Conservation (phyloP, 305 asterid species). For the Fraxinus velutina region DNA sequence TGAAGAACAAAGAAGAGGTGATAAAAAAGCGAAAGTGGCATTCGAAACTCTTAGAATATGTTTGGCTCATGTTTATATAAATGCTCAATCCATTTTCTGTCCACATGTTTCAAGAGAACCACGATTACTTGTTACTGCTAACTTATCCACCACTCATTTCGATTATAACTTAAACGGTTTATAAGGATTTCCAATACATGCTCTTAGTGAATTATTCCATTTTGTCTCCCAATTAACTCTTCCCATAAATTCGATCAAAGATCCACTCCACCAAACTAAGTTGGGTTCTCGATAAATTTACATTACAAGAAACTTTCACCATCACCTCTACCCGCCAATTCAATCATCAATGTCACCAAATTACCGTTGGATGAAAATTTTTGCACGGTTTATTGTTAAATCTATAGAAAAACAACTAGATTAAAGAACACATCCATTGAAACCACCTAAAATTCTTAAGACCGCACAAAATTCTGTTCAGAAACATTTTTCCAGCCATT, state of each 20-base stretch:
- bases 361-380: background rate
- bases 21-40: slow-evolving; percentile 14
- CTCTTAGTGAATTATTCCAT: background rate
- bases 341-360: background rate
- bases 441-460: background rate
- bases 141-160: background rate
- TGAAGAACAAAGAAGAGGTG: background rate
- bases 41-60: slow-evolving; percentile 25
- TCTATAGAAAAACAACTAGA: background rate
- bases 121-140: background rate
- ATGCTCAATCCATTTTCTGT: background rate
- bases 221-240: background rate
- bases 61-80: background rate
- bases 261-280: background rate
- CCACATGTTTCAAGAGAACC: background rate
- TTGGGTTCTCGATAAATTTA: background rate
- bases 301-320: background rate
- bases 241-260: background rate
- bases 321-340: background rate
- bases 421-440: background rate
- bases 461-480: background rate
- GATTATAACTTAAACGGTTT: background rate
- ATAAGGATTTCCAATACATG: background rate
- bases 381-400: background rate
- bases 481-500: background rate